A percentile compares a stretch with the other conserved stretches of the same genome.
These are phyloP conservation scores for Pelagomonas calceolata DNA, from an alignment of 108 stramenopile genomes.

Conservation along the genomic window DNA sequence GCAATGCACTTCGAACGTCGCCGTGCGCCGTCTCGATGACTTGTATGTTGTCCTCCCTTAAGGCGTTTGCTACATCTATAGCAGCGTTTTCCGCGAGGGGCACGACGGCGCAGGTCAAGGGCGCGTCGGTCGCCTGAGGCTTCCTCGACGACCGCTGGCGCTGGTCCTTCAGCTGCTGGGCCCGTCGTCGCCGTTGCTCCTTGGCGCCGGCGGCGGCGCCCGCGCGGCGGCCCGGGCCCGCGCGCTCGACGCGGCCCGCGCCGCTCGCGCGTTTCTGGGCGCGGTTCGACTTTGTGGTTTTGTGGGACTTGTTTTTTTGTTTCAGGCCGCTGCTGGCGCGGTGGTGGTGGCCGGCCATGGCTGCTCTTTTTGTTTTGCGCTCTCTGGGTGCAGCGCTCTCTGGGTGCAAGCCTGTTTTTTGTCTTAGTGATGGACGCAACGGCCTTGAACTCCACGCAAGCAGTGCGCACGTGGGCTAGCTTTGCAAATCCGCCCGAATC, in stretches of 20 bases:
- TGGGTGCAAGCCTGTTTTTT: no score
- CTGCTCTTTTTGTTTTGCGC: no score
- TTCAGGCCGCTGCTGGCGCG: conserved; percentile 30
- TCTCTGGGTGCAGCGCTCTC: no score
- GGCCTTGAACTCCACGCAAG: no score
- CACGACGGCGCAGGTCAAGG: background rate
- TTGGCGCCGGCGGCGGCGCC: background rate
- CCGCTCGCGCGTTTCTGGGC: conserved; percentile 9
- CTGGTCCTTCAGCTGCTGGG: background rate
- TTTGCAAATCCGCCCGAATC: no score
- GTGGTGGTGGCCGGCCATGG: conserved; percentile 19
- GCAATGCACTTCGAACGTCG: background rate
- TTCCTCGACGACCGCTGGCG: background rate
- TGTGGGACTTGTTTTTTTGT: conserved; percentile 43
- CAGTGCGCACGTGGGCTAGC: no score
- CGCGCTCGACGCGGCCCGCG: conserved; percentile 14
- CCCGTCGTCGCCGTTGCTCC: background rate
- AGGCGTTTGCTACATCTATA: no score
- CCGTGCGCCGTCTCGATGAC: background rate
- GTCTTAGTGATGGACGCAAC: no score
- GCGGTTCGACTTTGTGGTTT: conserved; percentile 17
- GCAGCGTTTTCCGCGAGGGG: background rate
- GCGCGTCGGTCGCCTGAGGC: background rate
- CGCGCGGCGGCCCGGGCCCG: background rate
- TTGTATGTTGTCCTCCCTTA: no score